Conservation (phyloP, 2,329 filamentous ascomycete species). For the Fusarium albosuccineum region DNA sequence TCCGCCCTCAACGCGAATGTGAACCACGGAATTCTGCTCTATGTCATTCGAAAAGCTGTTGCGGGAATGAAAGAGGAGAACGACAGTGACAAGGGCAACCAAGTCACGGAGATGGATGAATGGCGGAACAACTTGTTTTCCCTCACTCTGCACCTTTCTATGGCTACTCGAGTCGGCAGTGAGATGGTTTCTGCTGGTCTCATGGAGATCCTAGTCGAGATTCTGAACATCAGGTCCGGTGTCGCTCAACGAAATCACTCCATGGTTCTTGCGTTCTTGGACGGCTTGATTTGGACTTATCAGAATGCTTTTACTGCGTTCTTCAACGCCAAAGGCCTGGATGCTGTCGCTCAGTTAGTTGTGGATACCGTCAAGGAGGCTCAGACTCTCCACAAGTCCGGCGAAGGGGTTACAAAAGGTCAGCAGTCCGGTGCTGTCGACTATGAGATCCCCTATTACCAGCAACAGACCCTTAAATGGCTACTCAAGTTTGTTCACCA, state of each 20-base stretch:
- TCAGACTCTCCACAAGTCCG: constrained; percentile 73
- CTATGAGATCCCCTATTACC: constrained; percentile 92
- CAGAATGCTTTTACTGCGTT: constrained; percentile 87
- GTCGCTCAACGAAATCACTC: constrained; percentile 88
- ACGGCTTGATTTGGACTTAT: constrained; percentile 87
- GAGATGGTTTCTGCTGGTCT: constrained; percentile 91
- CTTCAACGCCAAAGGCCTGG: constrained; percentile 84
- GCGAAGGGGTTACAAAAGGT: constrained; percentile 77
- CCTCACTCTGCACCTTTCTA: constrained; percentile 85
- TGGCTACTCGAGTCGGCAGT: constrained; percentile 79
- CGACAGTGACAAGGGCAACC: constrained; percentile 65
- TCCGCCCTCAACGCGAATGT: constrained; percentile 95
- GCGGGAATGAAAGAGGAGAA: constrained; percentile 78
- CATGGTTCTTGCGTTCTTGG: constrained; percentile 87
- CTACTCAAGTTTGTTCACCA: constrained; percentile 97
- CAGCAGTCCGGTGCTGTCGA: constrained; percentile 86
- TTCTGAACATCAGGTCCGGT: constrained; percentile 83
- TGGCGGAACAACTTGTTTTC: constrained; percentile 93
- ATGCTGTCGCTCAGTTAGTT: constrained; percentile 89
- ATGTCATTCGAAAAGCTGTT: constrained; percentile 91
- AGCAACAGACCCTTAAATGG: constrained; percentile 94
- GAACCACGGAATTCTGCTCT: constrained; percentile 94
- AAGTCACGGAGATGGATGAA: constrained; percentile 79
- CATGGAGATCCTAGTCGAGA: constrained; percentile 90
- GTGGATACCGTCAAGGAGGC: constrained; percentile 82